A percentile compares a stretch with the other conserved stretches of the same genome.
phyloP scores from a whole-genome alignment of 345 rosid genomes.

The Rhodomyrtus tomentosa region DNA sequence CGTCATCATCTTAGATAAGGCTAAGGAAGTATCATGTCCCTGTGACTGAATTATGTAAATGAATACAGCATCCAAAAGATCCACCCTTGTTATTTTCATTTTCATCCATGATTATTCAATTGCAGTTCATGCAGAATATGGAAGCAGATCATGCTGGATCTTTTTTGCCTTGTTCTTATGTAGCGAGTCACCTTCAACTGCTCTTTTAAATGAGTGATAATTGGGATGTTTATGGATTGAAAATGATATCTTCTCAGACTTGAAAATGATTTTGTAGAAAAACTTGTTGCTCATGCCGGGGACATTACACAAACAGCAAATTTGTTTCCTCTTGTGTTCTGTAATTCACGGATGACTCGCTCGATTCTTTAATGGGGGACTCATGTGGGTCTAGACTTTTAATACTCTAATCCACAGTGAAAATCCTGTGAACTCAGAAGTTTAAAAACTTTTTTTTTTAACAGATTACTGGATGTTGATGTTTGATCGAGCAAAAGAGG shows the following conservation, averaged over 20 bases:
- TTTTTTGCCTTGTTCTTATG: background rate
- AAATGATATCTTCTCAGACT: background rate
- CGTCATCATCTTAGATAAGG: background rate
- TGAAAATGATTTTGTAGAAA: background rate
- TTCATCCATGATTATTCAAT: background rate
- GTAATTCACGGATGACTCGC: background rate
- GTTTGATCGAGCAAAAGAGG: background rate
- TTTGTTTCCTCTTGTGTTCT: background rate
- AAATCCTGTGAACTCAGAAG: background rate
- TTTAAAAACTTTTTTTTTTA: background rate
- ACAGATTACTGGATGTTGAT: background rate
- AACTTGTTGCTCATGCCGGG: background rate
- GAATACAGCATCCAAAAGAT: background rate
- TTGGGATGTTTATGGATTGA: background rate
- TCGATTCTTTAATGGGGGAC: background rate
- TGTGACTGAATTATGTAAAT: background rate
- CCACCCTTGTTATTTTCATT: background rate
- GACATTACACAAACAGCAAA: background rate
- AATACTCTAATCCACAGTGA: background rate
- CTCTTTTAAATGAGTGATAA: background rate
- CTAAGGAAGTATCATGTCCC: background rate
- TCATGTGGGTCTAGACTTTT: background rate
- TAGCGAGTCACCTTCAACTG: background rate
- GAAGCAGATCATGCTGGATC: background rate
- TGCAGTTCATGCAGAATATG: background rate